phyloP scores from a whole-genome alignment of 805 yeast genomes.

The Candida ulmi region DNA sequence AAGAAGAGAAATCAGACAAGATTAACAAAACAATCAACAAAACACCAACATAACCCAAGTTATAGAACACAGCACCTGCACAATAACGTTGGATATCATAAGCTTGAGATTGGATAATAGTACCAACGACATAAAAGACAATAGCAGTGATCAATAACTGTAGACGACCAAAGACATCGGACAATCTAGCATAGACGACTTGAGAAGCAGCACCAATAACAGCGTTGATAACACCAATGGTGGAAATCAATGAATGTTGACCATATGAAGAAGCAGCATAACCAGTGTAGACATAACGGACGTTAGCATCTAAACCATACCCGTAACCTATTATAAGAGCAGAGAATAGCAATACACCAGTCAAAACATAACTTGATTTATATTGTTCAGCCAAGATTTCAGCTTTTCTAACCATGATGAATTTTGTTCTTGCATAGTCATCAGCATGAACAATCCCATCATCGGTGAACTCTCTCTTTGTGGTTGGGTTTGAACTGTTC shows the following conservation, averaged over 20 bases:
- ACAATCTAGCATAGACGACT: constrained; percentile 55
- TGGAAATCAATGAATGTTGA: constrained; percentile 49
- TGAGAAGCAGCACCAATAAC: constrained; percentile 66
- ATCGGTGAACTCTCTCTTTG: neutral
- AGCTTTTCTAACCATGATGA: constrained; percentile 42
- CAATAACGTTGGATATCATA: constrained; percentile 51
- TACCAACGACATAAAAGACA: constrained; percentile 55
- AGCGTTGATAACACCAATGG: constrained; percentile 51
- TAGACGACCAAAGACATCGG: constrained; percentile 64
- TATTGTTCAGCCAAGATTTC: constrained; percentile 46
- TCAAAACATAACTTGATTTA: constrained; percentile 25
- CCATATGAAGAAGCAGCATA: constrained; percentile 52
- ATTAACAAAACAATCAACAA: constrained; percentile 51
- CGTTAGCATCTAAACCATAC: constrained; percentile 48
- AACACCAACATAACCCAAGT: constrained; percentile 58
- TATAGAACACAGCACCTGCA: constrained; percentile 56
- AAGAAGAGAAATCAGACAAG: constrained; percentile 59
- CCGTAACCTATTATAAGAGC: constrained; percentile 47
- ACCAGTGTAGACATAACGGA: constrained; percentile 43
- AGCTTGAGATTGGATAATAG: constrained; percentile 58
- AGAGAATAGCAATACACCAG: constrained; percentile 33
- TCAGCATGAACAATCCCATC: constrained; percentile 3
- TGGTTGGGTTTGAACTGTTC: neutral
- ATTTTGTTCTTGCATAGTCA: constrained; percentile 20
- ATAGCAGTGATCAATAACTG: constrained; percentile 44